These are phyloP conservation scores for Pulveroboletus sp. DNA, from an alignment of 768 basidiomycete genomes.

Conservation along the genomic window DNA sequence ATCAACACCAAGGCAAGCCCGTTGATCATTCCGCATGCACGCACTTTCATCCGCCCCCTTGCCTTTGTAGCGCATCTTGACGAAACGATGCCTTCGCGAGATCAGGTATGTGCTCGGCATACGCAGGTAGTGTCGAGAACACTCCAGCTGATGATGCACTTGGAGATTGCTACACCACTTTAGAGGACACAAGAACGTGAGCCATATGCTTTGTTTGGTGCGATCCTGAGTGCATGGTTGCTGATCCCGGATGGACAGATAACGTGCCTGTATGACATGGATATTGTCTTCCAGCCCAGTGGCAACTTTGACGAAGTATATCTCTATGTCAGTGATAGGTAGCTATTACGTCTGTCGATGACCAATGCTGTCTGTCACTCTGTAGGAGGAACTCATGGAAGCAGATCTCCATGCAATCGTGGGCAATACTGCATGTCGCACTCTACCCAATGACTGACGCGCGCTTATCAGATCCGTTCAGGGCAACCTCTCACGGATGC, in stretches of 20 bases:
- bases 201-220: slow-evolving; percentile 20
- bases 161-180: slow-evolving; percentile 90
- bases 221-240: not conserved
- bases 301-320: slow-evolving; percentile 97
- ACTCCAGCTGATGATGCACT: slow-evolving; percentile 12
- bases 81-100: slow-evolving; percentile 93
- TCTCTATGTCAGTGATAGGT: slow-evolving; percentile 59
- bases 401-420: slow-evolving; percentile 99
- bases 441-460: not conserved
- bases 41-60: slow-evolving; percentile 11
- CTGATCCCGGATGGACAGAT: slow-evolving; percentile 50
- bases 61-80: slow-evolving; percentile 72
- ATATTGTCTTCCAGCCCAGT: slow-evolving; percentile 88
- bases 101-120: slow-evolving; percentile 58
- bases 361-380: slow-evolving; percentile 1
- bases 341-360: not conserved
- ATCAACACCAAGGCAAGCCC: slow-evolving; percentile 77
- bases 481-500: slow-evolving; percentile 86
- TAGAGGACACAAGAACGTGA: slow-evolving; percentile 96
- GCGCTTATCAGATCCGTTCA: slow-evolving; percentile 60
- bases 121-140: not conserved
- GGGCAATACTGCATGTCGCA: slow-evolving; percentile 21
- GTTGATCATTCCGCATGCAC: not conserved
- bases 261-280: slow-evolving; percentile 97
- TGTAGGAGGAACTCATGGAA: slow-evolving; percentile 98